Base-by-base conservation (phyloP, 2,329 filamentous ascomycete genomes). In the Neonectria hederae region DNA sequence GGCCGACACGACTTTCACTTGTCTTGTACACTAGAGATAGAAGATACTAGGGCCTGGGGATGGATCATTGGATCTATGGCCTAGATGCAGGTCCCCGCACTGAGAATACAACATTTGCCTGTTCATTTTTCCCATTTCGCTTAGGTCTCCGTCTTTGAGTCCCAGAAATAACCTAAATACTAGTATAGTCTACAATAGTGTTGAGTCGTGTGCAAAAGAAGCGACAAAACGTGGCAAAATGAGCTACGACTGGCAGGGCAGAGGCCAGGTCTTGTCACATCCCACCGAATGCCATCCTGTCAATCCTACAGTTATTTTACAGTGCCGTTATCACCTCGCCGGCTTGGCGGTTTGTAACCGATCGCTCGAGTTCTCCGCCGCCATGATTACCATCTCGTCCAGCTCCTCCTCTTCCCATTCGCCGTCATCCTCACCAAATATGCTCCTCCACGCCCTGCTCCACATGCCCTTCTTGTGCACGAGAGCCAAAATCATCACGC, bases 391-490 rank as follows among this genome's bases (percentile, higher is more conserved):
- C 74, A 80, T 80, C 62, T 80, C 80, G 11, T 81, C 79, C 21
- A 81, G 72, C 59, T 84, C 83, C n/a, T 90, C 87, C 66, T 90
- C 88, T 69, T 84, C 79, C 75, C 83, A 78, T 17, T 89, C 87
- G 19, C 87, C 83, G 2, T 86, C 83, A 1, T 88, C 87, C 21
- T 87, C 82, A 0, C 91, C 91, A 59, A 88, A 83, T 0, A 92
- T 80, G 60, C 88, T 87, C 60, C 84, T 86, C 89, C 91, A 95
- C n/a, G 95, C 87, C 17, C 94, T 86, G 68, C 89, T 86, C 93
- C 93, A 96, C 80, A 97, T 86, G 0, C 94, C 95, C 81, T 94
- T 97, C 86, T 99, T 99, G 79, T 97, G 93, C 59, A 92, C 87
- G 79, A 98, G 90, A 3, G 94, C 95, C 65, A 97, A 83, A 51